phyloP scores from a whole-genome alignment of 305 asterid species.

The Fraxinus latifolia region DNA sequence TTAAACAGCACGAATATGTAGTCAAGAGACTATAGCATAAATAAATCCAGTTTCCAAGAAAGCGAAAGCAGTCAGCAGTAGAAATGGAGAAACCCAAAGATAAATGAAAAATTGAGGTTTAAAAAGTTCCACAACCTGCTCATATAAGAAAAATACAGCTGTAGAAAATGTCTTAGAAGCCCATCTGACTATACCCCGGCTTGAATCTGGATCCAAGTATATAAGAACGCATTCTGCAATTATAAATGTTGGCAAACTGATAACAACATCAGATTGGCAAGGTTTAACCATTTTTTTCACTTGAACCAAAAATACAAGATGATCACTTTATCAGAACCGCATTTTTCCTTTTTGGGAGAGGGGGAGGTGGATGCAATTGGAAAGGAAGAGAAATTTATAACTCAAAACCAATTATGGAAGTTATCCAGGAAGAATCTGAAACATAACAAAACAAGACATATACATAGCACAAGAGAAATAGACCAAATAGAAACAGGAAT shows the following conservation, averaged over 20 bases:
- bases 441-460: background rate
- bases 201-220: constrained; percentile 89
- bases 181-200: constrained; percentile 80
- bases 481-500: constrained; percentile 4
- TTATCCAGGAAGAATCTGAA: background rate
- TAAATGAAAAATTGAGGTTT: background rate
- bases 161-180: constrained; percentile 80
- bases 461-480: background rate
- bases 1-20: constrained; percentile 24
- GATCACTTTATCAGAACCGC: background rate
- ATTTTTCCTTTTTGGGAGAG: background rate
- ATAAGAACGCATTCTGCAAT: constrained; percentile 99
- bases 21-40: constrained; percentile 17
- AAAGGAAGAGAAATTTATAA: background rate
- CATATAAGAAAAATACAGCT: constrained; percentile 85
- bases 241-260: constrained; percentile 99
- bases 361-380: background rate
- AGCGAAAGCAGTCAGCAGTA: background rate
- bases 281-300: constrained; percentile 23
- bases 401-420: background rate
- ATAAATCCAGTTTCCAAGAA: constrained; percentile 14
- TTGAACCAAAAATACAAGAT: constrained; percentile 3
- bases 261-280: constrained; percentile 57
- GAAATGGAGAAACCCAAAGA: constrained; percentile 1
- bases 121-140: constrained; percentile 61